Percentiles rank a stretch among this genome's conserved stretches.
These are phyloP conservation scores for Cucurbita ficifolia DNA, from an alignment of 306 rosid species.

Conservation along the genomic window DNA sequence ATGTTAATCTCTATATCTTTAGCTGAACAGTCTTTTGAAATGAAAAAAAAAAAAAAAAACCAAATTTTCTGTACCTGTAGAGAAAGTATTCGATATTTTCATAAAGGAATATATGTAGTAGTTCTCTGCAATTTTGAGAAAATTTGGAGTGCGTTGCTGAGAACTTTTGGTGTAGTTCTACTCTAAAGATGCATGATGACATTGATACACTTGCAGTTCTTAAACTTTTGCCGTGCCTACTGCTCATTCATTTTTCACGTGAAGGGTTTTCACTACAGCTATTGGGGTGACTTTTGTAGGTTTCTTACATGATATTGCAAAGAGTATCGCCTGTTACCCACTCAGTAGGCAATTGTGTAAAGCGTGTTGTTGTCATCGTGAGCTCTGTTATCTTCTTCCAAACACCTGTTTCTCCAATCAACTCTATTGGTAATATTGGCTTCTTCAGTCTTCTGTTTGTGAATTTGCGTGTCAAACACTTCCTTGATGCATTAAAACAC, in stretches of 20 bases:
- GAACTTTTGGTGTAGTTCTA: background rate
- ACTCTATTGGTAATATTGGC: constrained; percentile 51
- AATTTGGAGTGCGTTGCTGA: background rate
- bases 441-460: constrained; percentile 9
- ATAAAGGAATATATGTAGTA: background rate
- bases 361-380: constrained; percentile 85
- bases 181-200: background rate
- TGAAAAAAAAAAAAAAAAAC: background rate
- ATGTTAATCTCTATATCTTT: background rate
- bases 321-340: constrained; percentile 96
- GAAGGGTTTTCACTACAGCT: background rate
- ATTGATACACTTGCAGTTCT: background rate
- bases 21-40: background rate
- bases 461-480: background rate
- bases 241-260: background rate
- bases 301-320: constrained; percentile 82
- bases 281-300: constrained; percentile 40
- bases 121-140: background rate
- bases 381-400: constrained; percentile 90
- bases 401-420: constrained; percentile 70
- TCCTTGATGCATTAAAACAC: background rate
- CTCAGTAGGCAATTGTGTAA: constrained; percentile 84
- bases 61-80: background rate
- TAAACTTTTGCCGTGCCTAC: background rate
- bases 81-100: background rate